Evolutionary conservation across 805 yeast species (phyloP), one percentile per base, ranked within the genome.

Genomic region (Metschnikowia kunwiensis): DNA sequence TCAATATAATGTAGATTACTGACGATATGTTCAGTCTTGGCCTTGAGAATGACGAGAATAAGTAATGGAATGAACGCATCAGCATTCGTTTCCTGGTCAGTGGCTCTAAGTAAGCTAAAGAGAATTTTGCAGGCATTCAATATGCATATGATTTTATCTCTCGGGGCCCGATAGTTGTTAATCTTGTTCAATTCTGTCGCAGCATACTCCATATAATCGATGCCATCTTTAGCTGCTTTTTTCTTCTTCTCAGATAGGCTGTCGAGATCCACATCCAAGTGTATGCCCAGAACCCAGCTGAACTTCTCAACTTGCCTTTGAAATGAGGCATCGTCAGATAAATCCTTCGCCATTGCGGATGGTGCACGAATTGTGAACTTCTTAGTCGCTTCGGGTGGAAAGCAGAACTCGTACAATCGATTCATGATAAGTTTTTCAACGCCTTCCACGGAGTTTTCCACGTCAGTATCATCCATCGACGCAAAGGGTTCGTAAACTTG

Each of bases 391-490:
- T 70, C 75, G 0, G 97, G 97, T 0, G 97, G 79, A 54, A 84
- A 94, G 20, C 91, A 82, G 36, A 75, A 77, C 1, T 70, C 68
- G 57, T 87, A 89, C 2, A 94, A 60, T 45, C 95, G 72, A 38
- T 91, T 89, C 95, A 89, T 86, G 7, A 94, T 72, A 27, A 93
- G 70, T 58, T 93, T 93, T 59, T 93, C 99, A 50, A 93, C 70
- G 0, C 98, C 98, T 50, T 88, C 97, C 47, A 80, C 66, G 2
- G 95, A 81, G 53, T 89, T 87, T 24, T 72, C 78, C 33, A 85
- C 62, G 14, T 68, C 68, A 2, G 70, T 74, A 12, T 77, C 78
- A 27, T 60, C 66, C 66, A 86, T 72, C 3, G 75, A 63, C 15
- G 77, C 72, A 57, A 93, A 91, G 1, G 97, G 97, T 43, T 82